These are phyloP conservation scores for Hypoxylon crocopeplum DNA, from an alignment of 495 filamentous ascomycete genomes.

Conservation along the genomic window DNA sequence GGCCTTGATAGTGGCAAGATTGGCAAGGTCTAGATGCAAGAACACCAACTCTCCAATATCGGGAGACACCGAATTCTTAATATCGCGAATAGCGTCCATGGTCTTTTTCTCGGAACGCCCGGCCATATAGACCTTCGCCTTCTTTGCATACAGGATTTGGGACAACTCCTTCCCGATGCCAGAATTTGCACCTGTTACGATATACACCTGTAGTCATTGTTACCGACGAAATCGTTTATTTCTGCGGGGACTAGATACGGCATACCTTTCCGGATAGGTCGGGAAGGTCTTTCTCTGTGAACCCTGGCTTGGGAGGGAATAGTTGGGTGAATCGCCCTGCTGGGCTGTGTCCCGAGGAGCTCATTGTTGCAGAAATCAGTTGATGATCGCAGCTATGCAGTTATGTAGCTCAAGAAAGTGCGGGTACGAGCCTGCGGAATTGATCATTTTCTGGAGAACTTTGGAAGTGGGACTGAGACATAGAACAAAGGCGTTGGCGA, in stretches of 20 bases:
- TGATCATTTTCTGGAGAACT: too few species aligned
- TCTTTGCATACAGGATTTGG: conserved; percentile 47
- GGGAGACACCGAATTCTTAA: conserved; percentile 13
- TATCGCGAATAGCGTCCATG: conserved; percentile 20
- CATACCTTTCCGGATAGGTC: conserved; percentile 12
- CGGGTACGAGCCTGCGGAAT: too few species aligned
- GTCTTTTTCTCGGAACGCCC: conserved; percentile 46
- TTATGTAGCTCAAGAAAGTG: too few species aligned
- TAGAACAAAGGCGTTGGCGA: too few species aligned
- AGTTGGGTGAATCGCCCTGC: not conserved
- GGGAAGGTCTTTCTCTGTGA: conserved; percentile 22
- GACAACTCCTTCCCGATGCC: conserved; percentile 55
- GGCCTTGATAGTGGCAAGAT: conserved; percentile 28
- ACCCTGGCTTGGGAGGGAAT: conserved; percentile 17
- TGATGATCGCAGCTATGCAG: too few species aligned
- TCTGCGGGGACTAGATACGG: not conserved
- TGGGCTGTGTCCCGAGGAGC: too few species aligned
- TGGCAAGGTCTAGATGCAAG: conserved; percentile 32
- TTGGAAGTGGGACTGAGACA: too few species aligned
- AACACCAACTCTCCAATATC: conserved; percentile 27
- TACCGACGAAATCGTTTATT: not conserved
- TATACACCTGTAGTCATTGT: conserved; percentile 38
- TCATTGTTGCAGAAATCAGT: too few species aligned
- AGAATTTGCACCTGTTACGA: conserved; percentile 56
- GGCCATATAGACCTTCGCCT: conserved; percentile 59